Percentiles rank a stretch among this genome's conserved stretches.
Evolutionary conservation across 108 stramenopile species (phyloP).

Genomic region (Aureococcus anophagefferens): DNA sequence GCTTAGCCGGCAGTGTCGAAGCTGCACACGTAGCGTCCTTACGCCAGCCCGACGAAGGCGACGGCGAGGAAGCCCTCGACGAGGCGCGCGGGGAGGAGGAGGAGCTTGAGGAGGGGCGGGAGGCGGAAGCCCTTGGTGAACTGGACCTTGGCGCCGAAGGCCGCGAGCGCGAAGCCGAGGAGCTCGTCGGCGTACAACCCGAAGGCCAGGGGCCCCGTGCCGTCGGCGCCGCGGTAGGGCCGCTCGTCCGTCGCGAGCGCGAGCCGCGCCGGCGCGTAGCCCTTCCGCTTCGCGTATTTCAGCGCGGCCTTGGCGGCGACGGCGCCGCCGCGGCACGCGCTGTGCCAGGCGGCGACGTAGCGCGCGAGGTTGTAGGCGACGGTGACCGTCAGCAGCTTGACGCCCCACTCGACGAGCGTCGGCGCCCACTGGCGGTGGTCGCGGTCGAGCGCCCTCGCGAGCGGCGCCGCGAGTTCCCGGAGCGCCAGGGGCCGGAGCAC

Average conservation of each 20-base stretch:
- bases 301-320: not conserved
- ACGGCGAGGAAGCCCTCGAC: not conserved
- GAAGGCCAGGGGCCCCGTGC: not conserved
- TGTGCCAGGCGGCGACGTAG: not conserved
- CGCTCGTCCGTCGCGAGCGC: not conserved
- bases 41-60: too few relatives aligned
- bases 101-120: not conserved
- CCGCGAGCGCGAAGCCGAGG: not conserved
- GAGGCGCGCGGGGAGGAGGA: not conserved
- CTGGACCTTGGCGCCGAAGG: not conserved
- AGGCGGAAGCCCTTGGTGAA: not conserved
- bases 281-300: not conserved
- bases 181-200: not conserved
- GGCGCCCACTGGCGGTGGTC: not conserved
- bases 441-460: not conserved
- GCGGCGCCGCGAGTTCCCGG: not conserved
- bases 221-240: not conserved
- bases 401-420: not conserved
- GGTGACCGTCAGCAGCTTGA: not conserved
- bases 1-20: too few relatives aligned
- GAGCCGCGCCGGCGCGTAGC: not conserved
- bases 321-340: not conserved
- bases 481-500: not conserved
- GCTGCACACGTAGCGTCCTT: too few relatives aligned
- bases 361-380: not conserved